A percentile compares a stretch with the other conserved stretches of the same genome.
phyloP scores from a whole-genome alignment of 352 stramenopile species.

The Pythium biforme region DNA sequence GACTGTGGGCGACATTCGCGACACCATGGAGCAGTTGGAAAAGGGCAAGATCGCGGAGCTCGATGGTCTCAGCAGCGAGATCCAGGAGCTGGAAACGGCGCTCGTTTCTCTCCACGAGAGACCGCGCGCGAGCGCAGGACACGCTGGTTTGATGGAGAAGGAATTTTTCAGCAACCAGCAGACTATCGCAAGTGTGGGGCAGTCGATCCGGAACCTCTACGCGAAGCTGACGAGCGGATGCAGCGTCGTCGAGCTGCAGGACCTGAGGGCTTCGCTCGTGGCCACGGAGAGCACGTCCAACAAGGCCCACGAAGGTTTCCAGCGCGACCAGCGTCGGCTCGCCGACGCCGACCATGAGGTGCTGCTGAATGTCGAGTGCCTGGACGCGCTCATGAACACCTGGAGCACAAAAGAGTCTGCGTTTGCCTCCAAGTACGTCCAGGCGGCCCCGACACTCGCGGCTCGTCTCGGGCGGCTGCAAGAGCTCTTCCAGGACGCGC shows the following conservation, averaged over 20 bases:
- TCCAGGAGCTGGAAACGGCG: constrained; percentile 29
- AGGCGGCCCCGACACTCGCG: constrained; percentile 46
- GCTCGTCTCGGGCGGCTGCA: constrained; percentile 46
- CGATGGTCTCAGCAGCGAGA: constrained; percentile 8
- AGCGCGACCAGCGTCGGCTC: constrained; percentile 23
- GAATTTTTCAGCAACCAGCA: constrained; percentile 47
- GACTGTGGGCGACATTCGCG: constrained; percentile 4
- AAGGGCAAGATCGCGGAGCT: constrained; percentile 17
- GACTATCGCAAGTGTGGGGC: constrained; percentile 39
- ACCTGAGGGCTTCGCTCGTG: constrained; percentile 45
- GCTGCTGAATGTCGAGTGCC: constrained; percentile 58
- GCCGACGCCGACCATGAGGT: constrained; percentile 46
- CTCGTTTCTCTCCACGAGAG: not conserved
- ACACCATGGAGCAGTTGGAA: constrained; percentile 18
- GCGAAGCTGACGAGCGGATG: constrained; percentile 56
- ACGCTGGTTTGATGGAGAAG: constrained; percentile 29
- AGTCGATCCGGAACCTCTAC: constrained; percentile 49
- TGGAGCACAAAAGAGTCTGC: constrained; percentile 2
- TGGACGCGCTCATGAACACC: constrained; percentile 42
- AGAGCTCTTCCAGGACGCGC: constrained; percentile 35
- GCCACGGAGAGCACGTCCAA: constrained; percentile 46
- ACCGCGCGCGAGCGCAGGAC: not conserved
- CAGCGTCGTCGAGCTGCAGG: constrained; percentile 56
- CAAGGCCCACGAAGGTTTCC: constrained; percentile 31
- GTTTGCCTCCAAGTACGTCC: constrained; percentile 41